Evolutionary conservation across 2,329 filamentous ascomycete species (phyloP).

Genomic region (Thielaviopsis cerberus): DNA sequence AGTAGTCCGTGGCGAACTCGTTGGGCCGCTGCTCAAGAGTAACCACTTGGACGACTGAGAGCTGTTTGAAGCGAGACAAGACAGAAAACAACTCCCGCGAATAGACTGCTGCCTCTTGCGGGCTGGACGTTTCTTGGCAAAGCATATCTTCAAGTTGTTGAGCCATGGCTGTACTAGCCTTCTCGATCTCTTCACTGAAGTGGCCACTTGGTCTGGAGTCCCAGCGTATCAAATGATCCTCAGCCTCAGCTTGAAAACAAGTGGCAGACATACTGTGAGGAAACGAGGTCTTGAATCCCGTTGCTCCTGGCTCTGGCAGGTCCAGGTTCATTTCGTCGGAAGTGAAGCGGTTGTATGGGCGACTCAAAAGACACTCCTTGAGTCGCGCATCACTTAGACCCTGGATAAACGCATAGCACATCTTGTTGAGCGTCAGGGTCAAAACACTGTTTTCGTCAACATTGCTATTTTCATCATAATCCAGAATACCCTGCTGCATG

Average conservation of each 20-base stretch:
- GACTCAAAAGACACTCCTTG: neutral
- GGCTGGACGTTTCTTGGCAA: neutral
- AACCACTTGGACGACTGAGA: constrained; percentile 8
- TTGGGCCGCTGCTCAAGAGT: constrained; percentile 10
- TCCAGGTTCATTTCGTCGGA: neutral
- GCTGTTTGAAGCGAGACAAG: constrained; percentile 10
- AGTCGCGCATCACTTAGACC: constrained; percentile 3
- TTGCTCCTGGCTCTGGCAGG: neutral
- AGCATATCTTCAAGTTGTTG: constrained; percentile 1
- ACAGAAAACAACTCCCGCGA: neutral
- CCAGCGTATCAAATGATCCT: constrained; percentile 8
- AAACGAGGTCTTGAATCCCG: neutral
- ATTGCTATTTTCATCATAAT: constrained; percentile 3
- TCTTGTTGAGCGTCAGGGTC: constrained; percentile 5
- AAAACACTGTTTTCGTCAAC: neutral
- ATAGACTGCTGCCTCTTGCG: neutral
- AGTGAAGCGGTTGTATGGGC: constrained; percentile 5
- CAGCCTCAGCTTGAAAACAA: constrained; percentile 3
- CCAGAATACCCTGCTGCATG: constrained; percentile 4
- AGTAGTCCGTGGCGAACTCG: constrained; percentile 13
- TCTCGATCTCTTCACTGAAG: constrained; percentile 1
- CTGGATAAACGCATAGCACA: constrained; percentile 10
- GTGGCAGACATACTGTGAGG: constrained; percentile 4
- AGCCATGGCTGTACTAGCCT: neutral
- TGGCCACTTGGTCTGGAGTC: constrained; percentile 3